A percentile compares a stretch with the other conserved stretches of the same genome.
These are phyloP conservation scores for Colletotrichum sublineola DNA, from an alignment of 2,329 filamentous ascomycete species.

Conservation along the genomic window DNA sequence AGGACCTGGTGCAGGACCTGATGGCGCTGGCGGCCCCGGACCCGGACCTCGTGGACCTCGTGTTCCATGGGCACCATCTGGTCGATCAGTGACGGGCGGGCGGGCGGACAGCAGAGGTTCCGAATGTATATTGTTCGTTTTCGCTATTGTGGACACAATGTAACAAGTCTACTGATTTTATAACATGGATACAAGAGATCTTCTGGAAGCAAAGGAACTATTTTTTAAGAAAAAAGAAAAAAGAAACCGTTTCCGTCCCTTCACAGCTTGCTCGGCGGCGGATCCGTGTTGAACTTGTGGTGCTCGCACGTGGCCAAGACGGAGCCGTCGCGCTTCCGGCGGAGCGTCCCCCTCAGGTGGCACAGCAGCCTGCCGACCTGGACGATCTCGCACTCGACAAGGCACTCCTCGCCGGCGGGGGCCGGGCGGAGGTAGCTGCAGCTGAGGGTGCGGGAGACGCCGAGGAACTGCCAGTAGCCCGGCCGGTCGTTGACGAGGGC, in stretches of 20 bases:
- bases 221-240: not conserved
- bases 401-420: slow-evolving; percentile 62
- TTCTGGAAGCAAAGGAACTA: not conserved
- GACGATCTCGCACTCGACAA: slow-evolving; percentile 70
- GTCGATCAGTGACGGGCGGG: slow-evolving; percentile 12
- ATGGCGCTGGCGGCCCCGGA: slow-evolving; percentile 40
- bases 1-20: slow-evolving; percentile 46
- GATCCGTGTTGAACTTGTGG: slow-evolving; percentile 73
- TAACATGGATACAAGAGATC: too few species aligned
- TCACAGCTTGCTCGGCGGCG: slow-evolving; percentile 49
- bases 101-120: not conserved
- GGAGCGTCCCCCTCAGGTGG: slow-evolving; percentile 67
- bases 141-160: slow-evolving; percentile 7
- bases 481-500: slow-evolving; percentile 65
- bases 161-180: not conserved
- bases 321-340: slow-evolving; percentile 63
- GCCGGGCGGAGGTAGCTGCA: slow-evolving; percentile 77
- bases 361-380: slow-evolving; percentile 68
- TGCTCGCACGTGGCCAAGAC: slow-evolving; percentile 73
- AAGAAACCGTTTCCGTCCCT: not conserved
- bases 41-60: slow-evolving; percentile 36
- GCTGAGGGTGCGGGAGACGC: slow-evolving; percentile 75
- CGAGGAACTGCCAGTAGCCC: slow-evolving; percentile 72
- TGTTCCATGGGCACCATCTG: slow-evolving; percentile 34
- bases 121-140: not conserved